Base-by-base conservation (phyloP, 306 rosid genomes). In the Clitoria ternatea region DNA sequence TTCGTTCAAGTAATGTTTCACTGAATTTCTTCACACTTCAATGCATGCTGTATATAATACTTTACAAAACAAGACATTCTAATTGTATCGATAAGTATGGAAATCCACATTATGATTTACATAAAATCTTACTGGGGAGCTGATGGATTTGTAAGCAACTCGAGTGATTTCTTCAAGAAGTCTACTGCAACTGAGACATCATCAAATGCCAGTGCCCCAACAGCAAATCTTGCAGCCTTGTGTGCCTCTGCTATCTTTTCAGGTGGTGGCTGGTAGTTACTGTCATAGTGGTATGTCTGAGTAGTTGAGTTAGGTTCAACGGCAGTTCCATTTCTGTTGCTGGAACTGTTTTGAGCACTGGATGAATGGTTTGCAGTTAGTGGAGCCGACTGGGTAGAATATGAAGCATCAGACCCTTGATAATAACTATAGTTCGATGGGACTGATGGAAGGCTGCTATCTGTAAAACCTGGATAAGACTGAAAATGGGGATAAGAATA, bases 141-240 rank as follows among this genome's bases (percentile, higher is more conserved):
- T 0, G 97, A 95, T 36, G 97, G 96, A n/a, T 85, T 91, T 1
- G 96, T 95, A 85, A 95, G 88, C 79, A 91, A 61, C 76, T 89
- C 99, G 20, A 95, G 96, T 24, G 99, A 91, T 82, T 91, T 95
- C 73, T 59, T 95, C 59, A 95, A 80, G 82, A 13, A 79, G 74
- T 91, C 99, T 36, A 95, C 96, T 5, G 97, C 99, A 75, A 81
- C 52, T 1, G 96, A 81, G 76, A 95, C 97, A 47, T 95, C 99
- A 76, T 95, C 99, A 49, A 95, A 95, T 14, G 99, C 99, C 78
- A 95, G 80, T 11, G 99, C 99, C 55, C 99, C 99, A 60, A 95
- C 99, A 0, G 99, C 99, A 85, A 95, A 95, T 57, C 99, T 95
- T 33, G 99, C 99, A 18, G 97, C 96, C 70, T 95, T 95, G 74